Evolutionary conservation across 192 early-diverging fungal genomes (phyloP).

Genomic region (Dissophora globulifera): DNA sequence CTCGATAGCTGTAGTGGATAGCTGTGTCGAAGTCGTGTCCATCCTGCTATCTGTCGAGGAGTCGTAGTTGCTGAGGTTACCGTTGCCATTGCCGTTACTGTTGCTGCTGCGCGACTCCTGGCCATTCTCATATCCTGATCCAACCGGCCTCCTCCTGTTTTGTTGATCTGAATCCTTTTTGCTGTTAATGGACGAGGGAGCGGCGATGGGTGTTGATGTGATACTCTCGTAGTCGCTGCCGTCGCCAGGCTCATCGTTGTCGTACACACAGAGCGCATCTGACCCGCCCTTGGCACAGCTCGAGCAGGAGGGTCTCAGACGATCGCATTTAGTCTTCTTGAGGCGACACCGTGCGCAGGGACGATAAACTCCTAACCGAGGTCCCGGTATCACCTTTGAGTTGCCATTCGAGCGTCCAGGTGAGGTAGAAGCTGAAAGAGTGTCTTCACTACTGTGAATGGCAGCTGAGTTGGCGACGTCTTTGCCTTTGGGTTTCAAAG

Average conservation of each 20-base stretch:
- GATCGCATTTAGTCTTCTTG: conserved; percentile 52
- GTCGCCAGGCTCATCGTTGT: conserved; percentile 53
- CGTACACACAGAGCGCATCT: conserved; percentile 32
- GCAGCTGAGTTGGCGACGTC: neutral
- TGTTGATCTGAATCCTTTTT: neutral
- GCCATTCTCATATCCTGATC: neutral
- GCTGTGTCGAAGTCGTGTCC: neutral
- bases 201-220: too few relatives aligned
- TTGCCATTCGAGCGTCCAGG: neutral
- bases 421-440: neutral
- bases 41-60: neutral
- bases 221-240: too few relatives aligned
- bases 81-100: neutral
- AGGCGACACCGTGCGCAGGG: conserved; percentile 44
- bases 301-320: conserved; percentile 35
- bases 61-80: too few relatives aligned
- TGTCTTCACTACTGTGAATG: neutral
- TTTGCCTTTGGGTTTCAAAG: neutral
- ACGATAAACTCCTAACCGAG: conserved; percentile 45
- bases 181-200: too few relatives aligned
- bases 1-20: neutral
- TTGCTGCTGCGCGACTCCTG: neutral
- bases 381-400: conserved; percentile 14
- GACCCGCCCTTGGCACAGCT: conserved; percentile 23
- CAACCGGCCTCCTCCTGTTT: neutral